Conservation (phyloP, 225 moss, liverwort and hornwort species). For the Climacium dendroides region DNA sequence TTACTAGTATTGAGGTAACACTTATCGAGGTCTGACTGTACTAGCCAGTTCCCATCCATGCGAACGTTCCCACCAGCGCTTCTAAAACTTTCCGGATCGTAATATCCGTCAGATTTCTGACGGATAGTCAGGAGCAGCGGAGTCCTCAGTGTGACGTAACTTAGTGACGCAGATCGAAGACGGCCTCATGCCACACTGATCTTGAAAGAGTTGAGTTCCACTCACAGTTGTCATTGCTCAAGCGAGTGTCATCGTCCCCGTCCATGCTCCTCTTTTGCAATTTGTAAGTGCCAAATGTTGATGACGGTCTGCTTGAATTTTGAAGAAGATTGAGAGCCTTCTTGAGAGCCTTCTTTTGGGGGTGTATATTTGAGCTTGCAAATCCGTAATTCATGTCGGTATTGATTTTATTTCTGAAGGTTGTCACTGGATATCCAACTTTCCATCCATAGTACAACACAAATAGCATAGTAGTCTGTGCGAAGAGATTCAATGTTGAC, state of each 20-base stretch:
- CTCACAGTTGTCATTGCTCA: not conserved
- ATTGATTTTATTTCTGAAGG: not conserved
- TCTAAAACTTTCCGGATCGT: not conserved
- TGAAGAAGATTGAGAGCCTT: too few species aligned
- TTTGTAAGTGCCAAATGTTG: not conserved
- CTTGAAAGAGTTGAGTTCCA: not conserved
- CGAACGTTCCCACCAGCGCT: not conserved
- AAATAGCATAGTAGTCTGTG: not conserved
- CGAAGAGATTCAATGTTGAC: not conserved
- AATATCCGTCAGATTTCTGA: too few species aligned
- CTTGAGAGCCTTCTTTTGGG: not conserved
- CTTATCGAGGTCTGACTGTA: too few species aligned
- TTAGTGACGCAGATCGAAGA: too few species aligned
- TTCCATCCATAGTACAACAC: not conserved
- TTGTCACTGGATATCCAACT: too few species aligned
- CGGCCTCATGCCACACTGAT: not conserved
- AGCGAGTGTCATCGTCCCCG: not conserved
- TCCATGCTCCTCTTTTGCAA: not conserved
- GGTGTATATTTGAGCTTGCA: not conserved
- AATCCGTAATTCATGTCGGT: not conserved
- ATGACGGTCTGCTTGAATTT: not conserved
- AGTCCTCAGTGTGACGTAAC: not conserved
- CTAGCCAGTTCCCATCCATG: not conserved
- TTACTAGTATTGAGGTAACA: too few species aligned
- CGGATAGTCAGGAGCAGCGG: too few species aligned